Evolutionary conservation across 2,329 filamentous ascomycete genomes (phyloP).

Genomic region (Calonectria crousiana): DNA sequence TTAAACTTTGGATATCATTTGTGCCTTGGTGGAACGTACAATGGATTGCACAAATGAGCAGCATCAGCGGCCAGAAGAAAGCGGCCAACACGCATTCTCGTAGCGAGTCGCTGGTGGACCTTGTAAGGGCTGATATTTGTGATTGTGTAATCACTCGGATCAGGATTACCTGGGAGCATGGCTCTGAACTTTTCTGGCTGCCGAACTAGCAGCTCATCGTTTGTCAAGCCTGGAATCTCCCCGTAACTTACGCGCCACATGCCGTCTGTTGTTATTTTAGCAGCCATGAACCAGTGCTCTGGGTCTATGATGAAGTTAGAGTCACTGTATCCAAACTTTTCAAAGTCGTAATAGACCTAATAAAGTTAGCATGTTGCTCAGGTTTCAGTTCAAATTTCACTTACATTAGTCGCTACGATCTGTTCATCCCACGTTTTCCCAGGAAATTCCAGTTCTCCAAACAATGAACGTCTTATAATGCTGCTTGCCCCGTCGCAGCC

Average conservation of each 20-base stretch:
- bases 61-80: conserved; percentile 71
- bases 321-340: conserved; percentile 65
- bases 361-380: too few relatives aligned
- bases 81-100: conserved; percentile 67
- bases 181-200: conserved; percentile 66
- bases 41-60: conserved; percentile 67
- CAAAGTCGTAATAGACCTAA: conserved; percentile 67
- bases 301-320: conserved; percentile 73
- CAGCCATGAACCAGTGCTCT: conserved; percentile 71
- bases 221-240: conserved; percentile 64
- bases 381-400: background rate
- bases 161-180: conserved; percentile 28
- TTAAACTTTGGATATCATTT: too few relatives aligned
- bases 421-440: background rate
- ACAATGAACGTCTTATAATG: background rate
- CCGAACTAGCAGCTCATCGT: conserved; percentile 64
- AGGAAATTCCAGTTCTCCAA: background rate
- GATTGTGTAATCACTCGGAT: conserved; percentile 59
- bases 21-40: conserved; percentile 2
- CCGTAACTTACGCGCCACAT: conserved; percentile 75
- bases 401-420: background rate
- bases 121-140: conserved; percentile 70
- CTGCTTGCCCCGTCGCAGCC: background rate
- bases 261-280: conserved; percentile 68
- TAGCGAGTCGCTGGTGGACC: conserved; percentile 71